Conservation (phyloP, 2,329 filamentous ascomycete species). For the Fusarium sp. region DNA sequence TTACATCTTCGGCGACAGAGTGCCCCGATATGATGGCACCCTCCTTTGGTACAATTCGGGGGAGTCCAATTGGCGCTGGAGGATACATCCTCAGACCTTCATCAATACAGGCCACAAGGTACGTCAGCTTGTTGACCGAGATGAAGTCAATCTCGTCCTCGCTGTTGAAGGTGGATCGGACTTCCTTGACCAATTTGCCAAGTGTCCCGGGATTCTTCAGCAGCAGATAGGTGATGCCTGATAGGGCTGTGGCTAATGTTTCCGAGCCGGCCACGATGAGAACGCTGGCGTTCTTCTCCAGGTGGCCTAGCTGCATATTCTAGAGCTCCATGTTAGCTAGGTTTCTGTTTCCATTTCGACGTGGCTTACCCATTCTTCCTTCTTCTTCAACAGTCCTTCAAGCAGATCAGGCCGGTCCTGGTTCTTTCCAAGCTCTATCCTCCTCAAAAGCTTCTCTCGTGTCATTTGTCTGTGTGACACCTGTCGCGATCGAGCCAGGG, state of each 20-base stretch:
- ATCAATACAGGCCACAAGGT: background rate
- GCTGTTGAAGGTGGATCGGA: slow-evolving; percentile 13
- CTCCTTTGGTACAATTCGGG: background rate
- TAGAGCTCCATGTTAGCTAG: background rate
- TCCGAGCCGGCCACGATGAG: slow-evolving; percentile 45
- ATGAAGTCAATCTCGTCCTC: slow-evolving; percentile 18
- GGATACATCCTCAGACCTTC: slow-evolving; percentile 1
- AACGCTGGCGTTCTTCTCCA: slow-evolving; percentile 1
- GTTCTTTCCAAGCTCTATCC: background rate
- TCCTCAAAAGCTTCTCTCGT: background rate
- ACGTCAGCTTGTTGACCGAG: background rate
- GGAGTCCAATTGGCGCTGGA: background rate
- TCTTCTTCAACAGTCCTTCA: background rate
- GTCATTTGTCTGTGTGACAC: background rate
- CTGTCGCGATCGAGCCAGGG: background rate
- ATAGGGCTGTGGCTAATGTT: slow-evolving; percentile 45
- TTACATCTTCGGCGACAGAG: background rate
- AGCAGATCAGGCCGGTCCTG: background rate
- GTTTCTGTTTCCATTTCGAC: too few species aligned
- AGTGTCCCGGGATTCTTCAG: slow-evolving; percentile 43
- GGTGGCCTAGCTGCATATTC: background rate
- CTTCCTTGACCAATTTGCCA: slow-evolving; percentile 49
- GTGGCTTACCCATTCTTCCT: background rate
- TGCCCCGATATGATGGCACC: background rate
- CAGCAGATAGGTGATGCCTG: slow-evolving; percentile 42